Percentiles rank a stretch among this genome's conserved stretches.
Conservation (phyloP, 495 filamentous ascomycete species). For the Penicillium turbatum region DNA sequence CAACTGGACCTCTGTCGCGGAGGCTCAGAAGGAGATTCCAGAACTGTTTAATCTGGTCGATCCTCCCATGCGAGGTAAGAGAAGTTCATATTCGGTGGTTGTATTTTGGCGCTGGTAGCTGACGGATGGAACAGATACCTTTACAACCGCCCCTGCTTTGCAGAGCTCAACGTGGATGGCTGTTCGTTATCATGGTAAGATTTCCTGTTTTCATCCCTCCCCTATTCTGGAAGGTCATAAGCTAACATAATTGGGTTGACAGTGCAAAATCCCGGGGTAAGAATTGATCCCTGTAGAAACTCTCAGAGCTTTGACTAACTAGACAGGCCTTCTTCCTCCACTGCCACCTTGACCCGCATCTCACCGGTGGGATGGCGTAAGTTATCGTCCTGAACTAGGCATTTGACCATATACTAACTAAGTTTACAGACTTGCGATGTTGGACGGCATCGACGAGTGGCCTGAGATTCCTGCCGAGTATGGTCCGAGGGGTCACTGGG, state of each 20-base stretch:
- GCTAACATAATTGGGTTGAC: neutral
- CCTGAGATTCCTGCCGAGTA: neutral
- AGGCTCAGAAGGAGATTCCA: slow-evolving; percentile 34
- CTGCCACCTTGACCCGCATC: slow-evolving; percentile 3
- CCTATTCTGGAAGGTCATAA: neutral
- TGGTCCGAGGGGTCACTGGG: neutral
- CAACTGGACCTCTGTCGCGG: slow-evolving; percentile 39
- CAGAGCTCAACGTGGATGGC: neutral
- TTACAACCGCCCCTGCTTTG: neutral
- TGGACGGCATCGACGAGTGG: slow-evolving; percentile 1
- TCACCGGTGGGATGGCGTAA: slow-evolving; percentile 6
- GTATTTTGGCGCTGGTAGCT: neutral
- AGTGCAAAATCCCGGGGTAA: slow-evolving; percentile 4
- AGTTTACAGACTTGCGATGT: neutral
- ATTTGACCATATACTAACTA: neutral
- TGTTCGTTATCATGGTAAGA: slow-evolving; percentile 4
- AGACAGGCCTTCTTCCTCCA: slow-evolving; percentile 5
- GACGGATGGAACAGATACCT: neutral
- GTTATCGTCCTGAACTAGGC: neutral
- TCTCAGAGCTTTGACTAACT: neutral
- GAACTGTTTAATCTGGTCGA: slow-evolving; percentile 41
- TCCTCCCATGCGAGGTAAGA: slow-evolving; percentile 38
- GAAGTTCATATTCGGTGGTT: neutral
- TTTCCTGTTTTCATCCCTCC: too few relatives aligned
- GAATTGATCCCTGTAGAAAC: neutral